Conservation (phyloP, 495 filamentous ascomycete genomes). For the Bacidia rubella region DNA sequence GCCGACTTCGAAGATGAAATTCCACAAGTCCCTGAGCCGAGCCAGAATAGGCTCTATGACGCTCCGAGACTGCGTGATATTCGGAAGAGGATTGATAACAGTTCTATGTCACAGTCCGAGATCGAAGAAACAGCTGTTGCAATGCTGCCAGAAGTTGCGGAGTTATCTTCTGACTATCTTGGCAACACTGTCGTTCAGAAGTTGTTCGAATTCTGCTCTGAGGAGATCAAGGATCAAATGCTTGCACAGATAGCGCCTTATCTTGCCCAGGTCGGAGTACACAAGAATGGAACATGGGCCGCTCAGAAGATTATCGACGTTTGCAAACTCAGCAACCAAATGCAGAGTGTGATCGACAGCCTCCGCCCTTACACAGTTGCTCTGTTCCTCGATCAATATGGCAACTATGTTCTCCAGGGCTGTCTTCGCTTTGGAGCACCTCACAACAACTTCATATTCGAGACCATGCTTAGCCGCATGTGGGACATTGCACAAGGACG, state of each 20-base stretch:
- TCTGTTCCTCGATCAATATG: slow-evolving; percentile 92
- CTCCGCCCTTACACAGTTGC: slow-evolving; percentile 76
- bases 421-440: slow-evolving; percentile 81
- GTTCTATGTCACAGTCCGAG: slow-evolving; percentile 67
- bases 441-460: slow-evolving; percentile 93
- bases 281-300: slow-evolving; percentile 99
- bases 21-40: slow-evolving; percentile 76
- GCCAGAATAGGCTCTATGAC: slow-evolving; percentile 82
- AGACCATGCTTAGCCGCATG: slow-evolving; percentile 88
- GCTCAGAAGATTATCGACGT: slow-evolving; percentile 99
- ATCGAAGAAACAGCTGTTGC: slow-evolving; percentile 82
- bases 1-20: slow-evolving; percentile 68
- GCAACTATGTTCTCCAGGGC: slow-evolving; percentile 95
- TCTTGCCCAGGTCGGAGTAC: slow-evolving; percentile 88
- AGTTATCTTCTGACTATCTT: slow-evolving; percentile 86
- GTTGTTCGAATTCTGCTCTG: slow-evolving; percentile 90
- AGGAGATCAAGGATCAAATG: slow-evolving; percentile 83
- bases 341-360: slow-evolving; percentile 68
- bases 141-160: slow-evolving; percentile 94
- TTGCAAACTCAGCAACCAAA: slow-evolving; percentile 70
- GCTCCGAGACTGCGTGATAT: slow-evolving; percentile 93
- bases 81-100: slow-evolving; percentile 93
- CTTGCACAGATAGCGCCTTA: slow-evolving; percentile 75
- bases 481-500: slow-evolving; percentile 90
- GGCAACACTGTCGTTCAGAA: slow-evolving; percentile 99